phyloP scores from a whole-genome alignment of 371 early-diverging fungal genomes.

The Mortierella sp. region DNA sequence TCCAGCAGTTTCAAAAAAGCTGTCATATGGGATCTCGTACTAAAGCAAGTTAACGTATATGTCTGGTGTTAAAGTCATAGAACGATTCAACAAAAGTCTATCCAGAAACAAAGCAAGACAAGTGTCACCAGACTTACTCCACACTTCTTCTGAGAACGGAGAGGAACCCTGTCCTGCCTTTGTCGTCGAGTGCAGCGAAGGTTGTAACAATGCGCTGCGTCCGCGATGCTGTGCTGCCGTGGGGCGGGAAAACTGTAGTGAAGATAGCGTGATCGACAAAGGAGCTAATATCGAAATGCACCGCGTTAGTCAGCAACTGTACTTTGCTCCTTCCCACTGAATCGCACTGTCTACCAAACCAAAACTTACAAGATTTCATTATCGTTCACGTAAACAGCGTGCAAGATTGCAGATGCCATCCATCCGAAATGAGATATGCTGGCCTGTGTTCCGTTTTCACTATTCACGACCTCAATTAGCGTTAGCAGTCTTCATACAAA shows the following conservation, averaged over 20 bases:
- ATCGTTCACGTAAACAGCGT: conserved; percentile 87
- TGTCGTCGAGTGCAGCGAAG: conserved; percentile 40
- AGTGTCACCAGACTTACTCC: conserved; percentile 29
- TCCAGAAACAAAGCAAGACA: too few relatives aligned
- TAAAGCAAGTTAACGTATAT: not conserved
- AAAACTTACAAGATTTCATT: conserved; percentile 73
- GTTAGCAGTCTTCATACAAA: not conserved
- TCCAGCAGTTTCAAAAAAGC: conserved; percentile 34
- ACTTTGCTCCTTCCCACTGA: not conserved
- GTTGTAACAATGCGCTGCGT: conserved; percentile 39
- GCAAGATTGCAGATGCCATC: conserved; percentile 86
- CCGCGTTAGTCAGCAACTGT: not conserved
- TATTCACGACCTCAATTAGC: conserved; percentile 10
- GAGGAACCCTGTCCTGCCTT: conserved; percentile 47
- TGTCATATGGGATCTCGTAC: conserved; percentile 37
- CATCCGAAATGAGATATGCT: conserved; percentile 73
- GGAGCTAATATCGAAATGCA: conserved; percentile 44
- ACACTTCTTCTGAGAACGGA: conserved; percentile 47
- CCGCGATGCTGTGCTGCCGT: conserved; percentile 32
- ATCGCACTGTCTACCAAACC: not conserved
- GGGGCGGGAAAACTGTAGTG: conserved; percentile 68
- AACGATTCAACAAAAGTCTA: not conserved
- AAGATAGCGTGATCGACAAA: conserved; percentile 75
- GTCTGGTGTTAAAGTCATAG: not conserved
- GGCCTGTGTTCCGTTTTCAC: conserved; percentile 42